Evolutionary conservation across 2,329 filamentous ascomycete species (phyloP), one percentile per base, ranked within the genome.

Genomic region (Endothia cerciana): DNA sequence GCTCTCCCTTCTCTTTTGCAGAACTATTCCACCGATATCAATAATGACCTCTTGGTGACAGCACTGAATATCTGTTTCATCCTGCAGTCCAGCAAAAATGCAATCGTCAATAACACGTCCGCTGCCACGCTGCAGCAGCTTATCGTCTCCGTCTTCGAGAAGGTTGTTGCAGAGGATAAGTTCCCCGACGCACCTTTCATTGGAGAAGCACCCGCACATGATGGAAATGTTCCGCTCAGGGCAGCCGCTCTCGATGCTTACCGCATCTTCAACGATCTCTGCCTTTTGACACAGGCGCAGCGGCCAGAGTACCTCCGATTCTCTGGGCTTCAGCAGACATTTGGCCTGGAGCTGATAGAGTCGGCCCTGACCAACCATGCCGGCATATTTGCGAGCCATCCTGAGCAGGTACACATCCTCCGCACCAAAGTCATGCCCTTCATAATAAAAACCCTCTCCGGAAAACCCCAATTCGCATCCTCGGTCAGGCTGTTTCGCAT

Each of bases 101-200:
- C 90, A 33, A 93, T 97, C 61, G 93, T 99, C 71, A 96, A 94
- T 74, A 96, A 96, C 72, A 98, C 96, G 1, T 95, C 95, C 11
- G 93, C 94, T 33, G 95, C 95, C n/a, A 98, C 95, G 2, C 81
- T 99, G 63, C 94, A 97, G 77, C 95, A 98, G 77, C 85, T 99
- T 17, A 89, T 98, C 8, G 92, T 95, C 40, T 91, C 92, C 0
- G 91, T 97, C 0, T 98, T 97, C 77, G 95, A 98, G 75, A 95
- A 96, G 76, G 93, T 97, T 1, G 86, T 89, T 0, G 81, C 82
- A 6, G 93, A 97, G 80, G 93, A 97, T 75, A 68, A 89, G 89
- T 90, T 79, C 76, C 56, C 83, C 3, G 84, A 89, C 68, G 81
- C 85, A 10, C 83, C 86, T 25, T 80, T 85, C 3, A 85, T 87